Percentiles rank a stretch among this genome's conserved stretches.
These are phyloP conservation scores for Camelina neglecta DNA, from an alignment of 345 rosid genomes.

Conservation along the genomic window DNA sequence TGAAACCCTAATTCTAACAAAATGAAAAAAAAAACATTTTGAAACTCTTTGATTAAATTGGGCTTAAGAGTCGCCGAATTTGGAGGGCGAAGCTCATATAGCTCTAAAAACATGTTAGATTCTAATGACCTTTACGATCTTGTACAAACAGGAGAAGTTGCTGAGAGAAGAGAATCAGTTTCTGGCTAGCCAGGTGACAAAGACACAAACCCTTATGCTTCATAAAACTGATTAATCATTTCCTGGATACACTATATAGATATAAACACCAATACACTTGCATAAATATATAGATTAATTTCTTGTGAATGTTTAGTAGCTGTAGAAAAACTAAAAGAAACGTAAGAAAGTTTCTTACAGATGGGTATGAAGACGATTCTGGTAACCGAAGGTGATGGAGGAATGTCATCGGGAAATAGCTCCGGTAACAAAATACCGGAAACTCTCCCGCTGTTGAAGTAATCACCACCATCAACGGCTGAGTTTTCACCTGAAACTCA, in stretches of 20 bases:
- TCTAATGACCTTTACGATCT: constrained; percentile 16
- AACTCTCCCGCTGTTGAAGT: constrained; percentile 19
- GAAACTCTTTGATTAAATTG: not conserved
- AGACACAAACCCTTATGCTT: not conserved
- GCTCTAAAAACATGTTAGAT: not conserved
- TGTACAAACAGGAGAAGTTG: constrained; percentile 30
- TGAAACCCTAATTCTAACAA: not conserved
- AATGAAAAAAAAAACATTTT: too few relatives aligned
- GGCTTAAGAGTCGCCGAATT: not conserved
- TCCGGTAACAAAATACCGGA: constrained; percentile 11
- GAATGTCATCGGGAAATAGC: constrained; percentile 3
- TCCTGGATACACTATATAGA: not conserved
- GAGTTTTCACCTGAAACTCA: constrained; percentile 21
- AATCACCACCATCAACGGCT: constrained; percentile 9
- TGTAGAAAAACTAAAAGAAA: not conserved
- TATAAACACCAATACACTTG: not conserved
- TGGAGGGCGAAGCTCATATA: not conserved
- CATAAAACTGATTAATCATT: constrained; percentile 2
- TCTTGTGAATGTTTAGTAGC: not conserved
- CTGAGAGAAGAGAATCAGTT: constrained; percentile 36
- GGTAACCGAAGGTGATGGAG: not conserved
- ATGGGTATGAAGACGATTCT: not conserved
- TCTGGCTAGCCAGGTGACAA: constrained; percentile 28
- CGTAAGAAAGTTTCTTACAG: constrained; percentile 21
- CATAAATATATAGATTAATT: not conserved